phyloP scores from a whole-genome alignment of 768 basidiomycete species.

The Exsudoporus frostii region DNA sequence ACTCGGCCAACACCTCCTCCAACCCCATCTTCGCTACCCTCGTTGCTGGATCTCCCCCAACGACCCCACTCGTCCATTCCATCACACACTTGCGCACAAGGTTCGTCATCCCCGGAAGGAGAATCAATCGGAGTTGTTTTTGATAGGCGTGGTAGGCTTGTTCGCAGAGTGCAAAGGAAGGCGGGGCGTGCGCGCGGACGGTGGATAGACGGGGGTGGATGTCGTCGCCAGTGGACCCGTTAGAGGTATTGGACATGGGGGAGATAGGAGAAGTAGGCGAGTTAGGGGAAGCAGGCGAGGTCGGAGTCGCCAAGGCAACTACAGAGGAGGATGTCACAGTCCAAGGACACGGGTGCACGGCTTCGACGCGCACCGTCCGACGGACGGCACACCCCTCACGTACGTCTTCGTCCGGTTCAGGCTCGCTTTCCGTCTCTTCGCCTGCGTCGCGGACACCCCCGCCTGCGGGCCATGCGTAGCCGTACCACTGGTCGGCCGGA shows the following conservation, averaged over 20 bases:
- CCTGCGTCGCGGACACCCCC: conserved; percentile 29
- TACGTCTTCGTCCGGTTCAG: conserved; percentile 23
- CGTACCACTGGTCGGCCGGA: conserved; percentile 69
- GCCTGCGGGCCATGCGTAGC: conserved; percentile 39
- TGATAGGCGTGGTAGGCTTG: conserved; percentile 56
- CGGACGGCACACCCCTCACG: conserved; percentile 17
- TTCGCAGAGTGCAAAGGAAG: conserved; percentile 62
- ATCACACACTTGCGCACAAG: conserved; percentile 63
- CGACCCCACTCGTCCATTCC: conserved; percentile 49
- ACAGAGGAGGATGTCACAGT: conserved; percentile 27
- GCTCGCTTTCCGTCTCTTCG: conserved; percentile 29
- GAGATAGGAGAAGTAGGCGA: conserved; percentile 23
- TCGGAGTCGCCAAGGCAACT: conserved; percentile 10
- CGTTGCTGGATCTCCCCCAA: conserved; percentile 51
- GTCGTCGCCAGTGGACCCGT: conserved; percentile 13
- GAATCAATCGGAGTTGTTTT: conserved; percentile 55
- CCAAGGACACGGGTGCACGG: conserved; percentile 63
- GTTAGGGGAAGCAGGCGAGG: conserved; percentile 22
- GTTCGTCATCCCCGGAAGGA: conserved; percentile 66
- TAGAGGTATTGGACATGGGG: conserved; percentile 6
- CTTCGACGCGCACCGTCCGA: conserved; percentile 22
- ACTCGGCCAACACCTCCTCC: conserved; percentile 56
- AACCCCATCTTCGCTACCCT: conserved; percentile 52
- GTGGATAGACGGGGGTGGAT: conserved; percentile 50
- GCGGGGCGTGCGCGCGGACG: conserved; percentile 51